phyloP scores from a whole-genome alignment of 169 alveolate genomes.

The Eimeria necatrix region DNA sequence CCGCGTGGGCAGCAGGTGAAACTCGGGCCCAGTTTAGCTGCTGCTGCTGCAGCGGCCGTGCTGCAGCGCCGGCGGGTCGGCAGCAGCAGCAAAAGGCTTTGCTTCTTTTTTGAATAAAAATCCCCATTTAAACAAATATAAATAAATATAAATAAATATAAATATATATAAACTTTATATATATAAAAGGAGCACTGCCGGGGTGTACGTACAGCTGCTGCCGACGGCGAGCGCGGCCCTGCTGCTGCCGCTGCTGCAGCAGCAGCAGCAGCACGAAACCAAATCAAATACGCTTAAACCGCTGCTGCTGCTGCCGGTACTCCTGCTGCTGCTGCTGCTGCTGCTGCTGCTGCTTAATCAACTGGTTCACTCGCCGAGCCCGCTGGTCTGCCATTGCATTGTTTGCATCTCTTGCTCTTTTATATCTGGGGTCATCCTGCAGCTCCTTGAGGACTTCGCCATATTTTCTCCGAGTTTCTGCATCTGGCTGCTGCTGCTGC shows the following conservation, averaged over 20 bases:
- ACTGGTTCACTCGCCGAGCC: not conserved
- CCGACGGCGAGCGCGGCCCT: not conserved
- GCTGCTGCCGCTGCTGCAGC: not conserved
- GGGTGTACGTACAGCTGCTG: not conserved
- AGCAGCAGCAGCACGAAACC: not conserved
- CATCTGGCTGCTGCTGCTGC: not conserved
- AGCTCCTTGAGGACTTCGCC: not conserved
- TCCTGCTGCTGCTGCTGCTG: not conserved
- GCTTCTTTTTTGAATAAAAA: too few species aligned
- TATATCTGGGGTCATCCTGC: not conserved
- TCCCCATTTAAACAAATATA: too few species aligned
- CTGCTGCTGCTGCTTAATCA: not conserved
- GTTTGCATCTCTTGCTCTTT: not conserved
- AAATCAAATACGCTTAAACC: not conserved
- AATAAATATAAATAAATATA: too few species aligned
- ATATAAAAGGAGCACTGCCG: not conserved
- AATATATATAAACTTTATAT: not conserved
- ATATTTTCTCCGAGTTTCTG: not conserved
- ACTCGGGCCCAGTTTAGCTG: too few species aligned
- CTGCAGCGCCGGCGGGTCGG: too few species aligned
- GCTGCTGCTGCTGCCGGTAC: not conserved
- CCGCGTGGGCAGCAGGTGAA: too few species aligned
- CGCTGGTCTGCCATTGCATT: not conserved
- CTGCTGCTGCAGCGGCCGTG: too few species aligned
- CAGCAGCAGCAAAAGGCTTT: too few species aligned